Evolutionary conservation across 805 yeast species (phyloP), one percentile per base, ranked within the genome.

Genomic region (Candida vaughaniae): DNA sequence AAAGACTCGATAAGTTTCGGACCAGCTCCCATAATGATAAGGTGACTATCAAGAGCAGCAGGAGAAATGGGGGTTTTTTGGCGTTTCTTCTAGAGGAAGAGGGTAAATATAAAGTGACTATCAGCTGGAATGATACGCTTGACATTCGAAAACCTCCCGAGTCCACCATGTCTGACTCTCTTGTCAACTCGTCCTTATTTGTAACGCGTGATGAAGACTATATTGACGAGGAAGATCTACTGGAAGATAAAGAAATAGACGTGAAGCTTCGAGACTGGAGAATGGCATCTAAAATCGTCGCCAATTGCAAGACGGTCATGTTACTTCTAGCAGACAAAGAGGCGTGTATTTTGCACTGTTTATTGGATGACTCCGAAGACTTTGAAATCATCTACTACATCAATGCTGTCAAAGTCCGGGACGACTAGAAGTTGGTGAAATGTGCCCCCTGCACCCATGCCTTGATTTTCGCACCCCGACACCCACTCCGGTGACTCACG

Each of bases 241-340:
- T 11, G 6, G 62, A 61, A 18, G 73, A 66, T 12, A 58, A 60
- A 38, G 77, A 69, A 26, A 71, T 83, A 2, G 60, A 69, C 18
- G 75, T 85, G 19, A 70, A 69, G 47, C 60, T 78, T 16, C 75
- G 66, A 48, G 87, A 83, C 53, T 85, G 91, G 91, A 78, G 70
- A 48, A 60, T 78, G 42, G 85, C 86, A 1, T 66, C 80, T 4
- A 74, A 66, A 50, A 66, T 85, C 25, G 77, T 82, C 33, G 79
- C 78, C 19, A 64, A 74, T 2, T 80, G 87, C 52, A 76, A 77
- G 39, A 77, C 78, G 5, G 75, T 81, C 33, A 72, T 82, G 6
- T 53, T 85, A 28, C 71, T 81, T 22, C 63, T 85, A 17, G 68
- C 80, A 6, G 73, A 78, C 16, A 64, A 69, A 28, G 77, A 77